Evolutionary conservation across 805 yeast genomes (phyloP), one percentile per base, ranked within the genome.

Genomic region (Schwanniomyces yamadae): DNA sequence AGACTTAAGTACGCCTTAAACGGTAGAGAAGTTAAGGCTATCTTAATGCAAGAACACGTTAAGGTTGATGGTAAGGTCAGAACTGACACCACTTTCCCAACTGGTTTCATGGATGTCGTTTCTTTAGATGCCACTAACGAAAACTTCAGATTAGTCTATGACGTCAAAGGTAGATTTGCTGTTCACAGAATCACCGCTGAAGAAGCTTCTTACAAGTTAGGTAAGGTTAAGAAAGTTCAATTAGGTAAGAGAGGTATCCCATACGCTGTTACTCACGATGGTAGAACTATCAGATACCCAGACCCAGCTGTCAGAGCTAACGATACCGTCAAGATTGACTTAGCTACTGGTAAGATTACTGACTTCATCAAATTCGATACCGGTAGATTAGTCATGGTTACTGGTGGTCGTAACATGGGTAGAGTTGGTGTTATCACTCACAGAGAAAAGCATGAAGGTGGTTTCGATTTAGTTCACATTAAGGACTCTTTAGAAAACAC

Each of bases 31-130:
- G 96, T 89, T 66, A 91, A 87, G 77, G 95, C 96, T 59, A 91
- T 90, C 73, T 78, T 91, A 71, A 87, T 87, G 96, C 95, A 90
- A 80, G 86, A 95, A 74, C 95, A 88, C 59, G 96, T 90, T 65
- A 84, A 90, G 79, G 98, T 93, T 59, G 99, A 91, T 71, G 96
- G 95, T 71, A 91, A 91, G 82, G 97, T 91, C 61, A 90, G 98
- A 88, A 91, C 99, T 59, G 98, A 93, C 73, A 69, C 95, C 53
- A 93, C 98, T 55, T 91, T 68, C 95, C 99, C 99, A 72, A 85
- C 98, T 66, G 99, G 99, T 66, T 91, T 93, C 87, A 90, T 90
- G 98, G 99, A 91, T 71, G 98, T 93, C 59, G 88, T 91, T 75
- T 59, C 95, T 55, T 78, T 91, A 65, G 98, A 91, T 70, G 96